Base-by-base conservation (phyloP, 768 basidiomycete genomes). In the Neoboletus brunneissimus region DNA sequence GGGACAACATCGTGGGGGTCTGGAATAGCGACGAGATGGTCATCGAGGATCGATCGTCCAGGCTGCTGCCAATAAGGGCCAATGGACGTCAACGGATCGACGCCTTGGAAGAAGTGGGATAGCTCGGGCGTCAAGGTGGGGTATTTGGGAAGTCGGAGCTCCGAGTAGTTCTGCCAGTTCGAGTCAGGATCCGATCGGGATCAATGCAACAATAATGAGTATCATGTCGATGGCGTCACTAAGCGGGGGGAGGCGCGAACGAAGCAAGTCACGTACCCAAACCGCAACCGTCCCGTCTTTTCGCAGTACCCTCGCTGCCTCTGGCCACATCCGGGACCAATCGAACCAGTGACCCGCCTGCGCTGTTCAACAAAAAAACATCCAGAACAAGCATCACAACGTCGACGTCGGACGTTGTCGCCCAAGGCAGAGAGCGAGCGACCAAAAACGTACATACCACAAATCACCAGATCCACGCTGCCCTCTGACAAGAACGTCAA, bases 311-410 rank as follows among this genome's bases (percentile, higher is more conserved):
- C 87, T 75, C 10, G 77, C 75, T 0, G 81, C 75, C 68, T 91
- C 88, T 9, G 79, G 79, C 88, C 90, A 93, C 16, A 88, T 76
- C 57, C 77, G 80, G 3, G 71, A 66, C 81, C 85, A 89, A 61
- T 92, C 79, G 64, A 93, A 93, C 91, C 91, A 92, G 65, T 94
- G 91, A 1, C 83, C 85, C 0, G 91, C 81, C 69, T 91, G 91
- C 1, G 88, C 90, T 89, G 29, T 35, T 64, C 42, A 44, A 15
- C 13, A n/a, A n/a, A n/a, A 22, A 3, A 22, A 22, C 23, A 13
- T 8, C n/a, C 29, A 18, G 2, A 32, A 20, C 23, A 18, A 48
- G 31, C 10, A 34, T 12, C 32, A 5, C 12, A 3, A 34, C 16
- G 32, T 23, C 44, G 23, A 10, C n/a, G n/a, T n/a, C n/a, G n/a